Percentiles rank a stretch among this genome's conserved stretches.
These are phyloP conservation scores for Gaeumannomyces sp. DNA, from an alignment of 2,329 filamentous ascomycete genomes.

Conservation along the genomic window DNA sequence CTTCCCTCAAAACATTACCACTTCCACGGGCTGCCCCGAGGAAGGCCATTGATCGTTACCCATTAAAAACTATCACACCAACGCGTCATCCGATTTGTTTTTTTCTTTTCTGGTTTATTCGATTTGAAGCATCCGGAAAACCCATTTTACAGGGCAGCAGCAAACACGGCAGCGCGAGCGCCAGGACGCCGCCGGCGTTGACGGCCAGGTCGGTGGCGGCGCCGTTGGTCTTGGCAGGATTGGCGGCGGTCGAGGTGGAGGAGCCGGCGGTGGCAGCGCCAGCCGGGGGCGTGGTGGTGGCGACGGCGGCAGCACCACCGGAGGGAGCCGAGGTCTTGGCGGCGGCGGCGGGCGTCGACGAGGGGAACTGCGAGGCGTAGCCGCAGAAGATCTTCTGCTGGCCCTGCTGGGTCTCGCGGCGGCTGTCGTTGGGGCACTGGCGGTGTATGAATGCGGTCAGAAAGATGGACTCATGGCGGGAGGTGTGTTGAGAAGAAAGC, in stretches of 20 bases:
- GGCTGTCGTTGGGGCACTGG: conserved; percentile 47
- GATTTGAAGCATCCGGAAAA: not conserved
- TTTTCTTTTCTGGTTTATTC: conserved; percentile 4
- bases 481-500: not conserved
- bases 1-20: conserved; percentile 6
- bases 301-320: conserved; percentile 16
- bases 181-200: conserved; percentile 24
- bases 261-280: conserved; percentile 17
- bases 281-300: conserved; percentile 13
- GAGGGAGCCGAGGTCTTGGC: conserved; percentile 19
- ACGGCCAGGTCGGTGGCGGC: conserved; percentile 22
- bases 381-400: conserved; percentile 39
- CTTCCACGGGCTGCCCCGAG: not conserved
- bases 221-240: conserved; percentile 15
- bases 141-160: conserved; percentile 21
- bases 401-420: conserved; percentile 26
- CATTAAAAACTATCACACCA: conserved; percentile 6
- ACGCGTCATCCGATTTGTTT: conserved; percentile 9
- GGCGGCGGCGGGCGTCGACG: conserved; percentile 22
- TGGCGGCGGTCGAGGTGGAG: conserved; percentile 10
- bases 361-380: conserved; percentile 37
- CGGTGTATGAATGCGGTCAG: conserved; percentile 26
- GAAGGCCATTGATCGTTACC: not conserved
- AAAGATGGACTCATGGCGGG: not conserved
- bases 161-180: conserved; percentile 25